Evolutionary conservation across 805 yeast species (phyloP).

Genomic region (Yarrowia alimentaria): DNA sequence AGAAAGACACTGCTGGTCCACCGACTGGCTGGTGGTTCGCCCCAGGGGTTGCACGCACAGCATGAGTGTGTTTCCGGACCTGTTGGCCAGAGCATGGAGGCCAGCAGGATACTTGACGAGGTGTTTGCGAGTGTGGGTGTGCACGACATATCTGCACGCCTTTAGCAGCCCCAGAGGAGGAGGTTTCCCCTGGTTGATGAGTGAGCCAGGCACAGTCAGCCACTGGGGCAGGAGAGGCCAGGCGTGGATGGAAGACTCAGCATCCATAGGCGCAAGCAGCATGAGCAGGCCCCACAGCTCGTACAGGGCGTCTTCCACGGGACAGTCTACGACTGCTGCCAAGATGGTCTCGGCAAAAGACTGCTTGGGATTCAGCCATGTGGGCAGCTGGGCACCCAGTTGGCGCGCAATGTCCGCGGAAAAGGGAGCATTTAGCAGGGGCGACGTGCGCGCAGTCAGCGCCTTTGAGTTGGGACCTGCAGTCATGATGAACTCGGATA

Average conservation of each 20-base stretch:
- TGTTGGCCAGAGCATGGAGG: constrained; percentile 1
- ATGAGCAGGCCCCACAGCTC: constrained; percentile 18
- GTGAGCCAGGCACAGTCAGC: constrained; percentile 7
- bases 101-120: constrained; percentile 18
- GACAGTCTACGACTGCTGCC: constrained; percentile 5
- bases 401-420: background rate
- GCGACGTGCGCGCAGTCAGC: background rate
- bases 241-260: constrained; percentile 4
- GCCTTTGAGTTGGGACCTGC: constrained; percentile 8
- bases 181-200: too few species aligned
- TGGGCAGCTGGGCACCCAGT: constrained; percentile 11
- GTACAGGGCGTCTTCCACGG: constrained; percentile 2
- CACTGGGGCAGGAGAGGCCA: constrained; percentile 16
- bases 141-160: constrained; percentile 18
- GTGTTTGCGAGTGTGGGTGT: constrained; percentile 9
- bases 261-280: constrained; percentile 17
- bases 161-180: background rate
- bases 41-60: constrained; percentile 7
- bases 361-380: constrained; percentile 8
- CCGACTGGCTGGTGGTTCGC: background rate
- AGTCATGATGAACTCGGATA: background rate
- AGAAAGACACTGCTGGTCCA: constrained; percentile 15
- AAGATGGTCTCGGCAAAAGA: constrained; percentile 1
- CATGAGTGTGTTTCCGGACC: constrained; percentile 9
- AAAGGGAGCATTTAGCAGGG: background rate